A percentile compares a stretch with the other conserved stretches of the same genome.
These are phyloP conservation scores for Aquilaria sinensis DNA, from an alignment of 345 rosid species.

Conservation along the genomic window DNA sequence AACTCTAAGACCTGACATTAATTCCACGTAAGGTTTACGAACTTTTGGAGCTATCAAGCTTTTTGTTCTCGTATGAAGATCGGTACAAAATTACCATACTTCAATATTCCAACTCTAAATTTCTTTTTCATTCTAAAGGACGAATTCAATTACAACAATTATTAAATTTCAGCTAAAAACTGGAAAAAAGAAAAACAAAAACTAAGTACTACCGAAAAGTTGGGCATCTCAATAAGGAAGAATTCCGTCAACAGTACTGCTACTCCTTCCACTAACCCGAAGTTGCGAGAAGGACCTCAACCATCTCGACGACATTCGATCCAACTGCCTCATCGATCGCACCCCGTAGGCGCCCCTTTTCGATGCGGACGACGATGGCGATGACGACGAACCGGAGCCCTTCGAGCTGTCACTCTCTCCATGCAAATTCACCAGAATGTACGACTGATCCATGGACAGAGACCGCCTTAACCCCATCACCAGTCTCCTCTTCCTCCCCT, in stretches of 20 bases:
- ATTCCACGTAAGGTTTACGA: too few species aligned
- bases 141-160: too few species aligned
- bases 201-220: too few species aligned
- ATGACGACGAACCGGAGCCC: background rate
- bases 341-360: slow-evolving; percentile 10
- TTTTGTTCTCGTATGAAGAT: too few species aligned
- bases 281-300: slow-evolving; percentile 30
- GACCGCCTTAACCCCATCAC: slow-evolving; percentile 22
- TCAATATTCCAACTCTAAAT: too few species aligned
- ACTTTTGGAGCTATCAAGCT: too few species aligned
- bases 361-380: slow-evolving; percentile 7
- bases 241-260: background rate
- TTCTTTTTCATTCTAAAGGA: too few species aligned
- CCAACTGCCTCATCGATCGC: slow-evolving; percentile 20
- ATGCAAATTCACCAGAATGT: slow-evolving; percentile 13
- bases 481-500: slow-evolving; percentile 6
- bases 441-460: slow-evolving; percentile 33
- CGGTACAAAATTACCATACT: too few species aligned
- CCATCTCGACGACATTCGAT: slow-evolving; percentile 24
- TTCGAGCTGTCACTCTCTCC: slow-evolving; percentile 4
- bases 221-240: slow-evolving; percentile 12
- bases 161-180: too few species aligned
- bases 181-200: too few species aligned
- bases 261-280: slow-evolving; percentile 9
- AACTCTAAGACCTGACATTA: too few species aligned